Base-by-base conservation (phyloP, 176 grass and related monocot genomes). In the Aegilops umbellulata region DNA sequence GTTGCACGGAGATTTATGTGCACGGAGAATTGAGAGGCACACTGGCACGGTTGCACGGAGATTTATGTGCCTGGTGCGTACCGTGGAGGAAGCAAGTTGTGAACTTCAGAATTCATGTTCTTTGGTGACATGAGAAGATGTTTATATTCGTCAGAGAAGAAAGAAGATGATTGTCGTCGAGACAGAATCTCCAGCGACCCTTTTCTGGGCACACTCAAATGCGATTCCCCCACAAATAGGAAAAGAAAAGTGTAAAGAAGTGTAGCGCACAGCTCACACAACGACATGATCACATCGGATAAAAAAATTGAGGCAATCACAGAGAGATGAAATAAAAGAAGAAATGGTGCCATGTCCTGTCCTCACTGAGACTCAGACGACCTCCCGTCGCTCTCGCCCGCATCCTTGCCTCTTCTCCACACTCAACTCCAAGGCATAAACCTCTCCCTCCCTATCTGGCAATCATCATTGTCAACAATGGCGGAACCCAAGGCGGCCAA, bases 401-500 rank as follows among this genome's bases (percentile, higher is more conserved):
- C 75, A 14, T 32, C 74, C 20, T 29, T 20, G 11, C 53, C 6
- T 38, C 31, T 78, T 15, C 55, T 79, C 34, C 32, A 62, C 4
- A 17, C 14, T 47, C 23, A 15, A 5, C 46, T 55, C 74, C 44
- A 3, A 76, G 44, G 44, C 34, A 27, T 65, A 82, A 66, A 82
- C 53, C 39, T 80, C 76, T 35, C 77, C 31, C 30, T 69, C 20
- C 51, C 66, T n/a, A 12, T 58, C 51, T 30, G 66, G 10, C 20
- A 27, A 26, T 49, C 32, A 58, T 22, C 55, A 67, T 35, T 19
- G 76, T 82, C 73, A 49, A 32, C 89, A 67, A 91, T 91, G 89
- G 61, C 85, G 75, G 89, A 87, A 80, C 44, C 68, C 61, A 91
- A 87, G 89, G n/a, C 76, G 46, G 31, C 9, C 46, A 86, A 86